Evolutionary conservation across 306 rosid genomes (phyloP).

Genomic region (Herpetospermum pedunculosum): DNA sequence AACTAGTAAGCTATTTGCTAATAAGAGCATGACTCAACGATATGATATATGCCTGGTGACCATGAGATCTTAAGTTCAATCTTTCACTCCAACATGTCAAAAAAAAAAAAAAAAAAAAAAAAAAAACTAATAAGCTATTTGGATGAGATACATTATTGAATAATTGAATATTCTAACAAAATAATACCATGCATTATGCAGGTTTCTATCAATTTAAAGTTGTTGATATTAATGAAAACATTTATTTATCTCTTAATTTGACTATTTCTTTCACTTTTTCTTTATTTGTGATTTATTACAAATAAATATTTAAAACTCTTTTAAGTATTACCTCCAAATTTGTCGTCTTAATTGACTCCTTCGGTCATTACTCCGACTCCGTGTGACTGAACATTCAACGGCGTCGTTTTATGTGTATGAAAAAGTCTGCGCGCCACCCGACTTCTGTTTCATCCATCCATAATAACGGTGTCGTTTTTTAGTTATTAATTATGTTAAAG

Average conservation of each 20-base stretch:
- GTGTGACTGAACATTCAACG: background rate
- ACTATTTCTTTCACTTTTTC: background rate
- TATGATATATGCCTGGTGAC: too few relatives aligned
- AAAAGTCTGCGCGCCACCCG: background rate
- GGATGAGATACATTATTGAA: background rate
- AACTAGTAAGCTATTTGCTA: too few relatives aligned
- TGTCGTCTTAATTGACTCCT: background rate
- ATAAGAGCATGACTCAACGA: too few relatives aligned
- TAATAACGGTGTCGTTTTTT: background rate
- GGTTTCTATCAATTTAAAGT: background rate
- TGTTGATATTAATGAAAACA: background rate
- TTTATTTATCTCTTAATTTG: background rate
- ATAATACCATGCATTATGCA: background rate
- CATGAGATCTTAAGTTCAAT: too few relatives aligned
- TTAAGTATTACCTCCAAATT: too few relatives aligned
- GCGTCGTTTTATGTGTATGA: background rate
- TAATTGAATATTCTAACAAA: background rate
- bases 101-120: too few relatives aligned
- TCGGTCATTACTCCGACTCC: background rate
- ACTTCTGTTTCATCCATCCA: background rate
- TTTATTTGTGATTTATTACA: background rate
- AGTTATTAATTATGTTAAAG: too few relatives aligned
- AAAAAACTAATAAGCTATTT: too few relatives aligned
- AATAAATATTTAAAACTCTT: background rate
- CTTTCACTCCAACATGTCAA: too few relatives aligned